Evolutionary conservation across 2,329 filamentous ascomycete genomes (phyloP).

Genomic region (Phyllosticta citriasiana): DNA sequence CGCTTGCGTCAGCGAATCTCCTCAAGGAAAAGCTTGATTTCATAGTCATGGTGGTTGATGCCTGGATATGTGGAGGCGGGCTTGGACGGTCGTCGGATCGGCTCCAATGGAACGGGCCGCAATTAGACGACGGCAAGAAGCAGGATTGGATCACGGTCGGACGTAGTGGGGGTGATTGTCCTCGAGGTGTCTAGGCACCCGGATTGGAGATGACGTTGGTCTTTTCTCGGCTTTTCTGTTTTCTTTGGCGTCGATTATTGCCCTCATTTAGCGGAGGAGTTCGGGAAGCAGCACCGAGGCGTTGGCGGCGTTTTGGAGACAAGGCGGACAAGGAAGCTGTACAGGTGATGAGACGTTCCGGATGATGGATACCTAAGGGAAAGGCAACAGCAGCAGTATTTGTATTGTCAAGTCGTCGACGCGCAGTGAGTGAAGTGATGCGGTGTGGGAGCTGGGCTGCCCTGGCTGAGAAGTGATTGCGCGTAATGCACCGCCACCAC

Average conservation of each 20-base stretch:
- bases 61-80: constrained; percentile 62
- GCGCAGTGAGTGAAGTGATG: background rate
- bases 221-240: background rate
- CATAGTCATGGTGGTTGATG: constrained; percentile 55
- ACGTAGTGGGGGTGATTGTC: constrained; percentile 36
- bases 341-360: background rate
- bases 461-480: background rate
- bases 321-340: background rate
- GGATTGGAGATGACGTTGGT: background rate
- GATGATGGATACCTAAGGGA: background rate
- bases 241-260: background rate
- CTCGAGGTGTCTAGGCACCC: constrained; percentile 8
- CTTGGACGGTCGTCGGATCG: constrained; percentile 42
- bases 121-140: constrained; percentile 33
- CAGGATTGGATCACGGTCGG: constrained; percentile 41
- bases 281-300: constrained; percentile 2
- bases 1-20: constrained; percentile 59
- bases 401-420: background rate
- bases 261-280: background rate
- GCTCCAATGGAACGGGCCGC: constrained; percentile 35
- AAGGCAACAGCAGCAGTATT: background rate
- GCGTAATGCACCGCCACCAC: constrained; percentile 3
- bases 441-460: background rate
- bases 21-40: constrained; percentile 67
- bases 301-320: constrained; percentile 1